Percentiles rank a stretch among this genome's conserved stretches.
phyloP scores from a whole-genome alignment of 192 early-diverging fungal species.

The Coemansia sp. region DNA sequence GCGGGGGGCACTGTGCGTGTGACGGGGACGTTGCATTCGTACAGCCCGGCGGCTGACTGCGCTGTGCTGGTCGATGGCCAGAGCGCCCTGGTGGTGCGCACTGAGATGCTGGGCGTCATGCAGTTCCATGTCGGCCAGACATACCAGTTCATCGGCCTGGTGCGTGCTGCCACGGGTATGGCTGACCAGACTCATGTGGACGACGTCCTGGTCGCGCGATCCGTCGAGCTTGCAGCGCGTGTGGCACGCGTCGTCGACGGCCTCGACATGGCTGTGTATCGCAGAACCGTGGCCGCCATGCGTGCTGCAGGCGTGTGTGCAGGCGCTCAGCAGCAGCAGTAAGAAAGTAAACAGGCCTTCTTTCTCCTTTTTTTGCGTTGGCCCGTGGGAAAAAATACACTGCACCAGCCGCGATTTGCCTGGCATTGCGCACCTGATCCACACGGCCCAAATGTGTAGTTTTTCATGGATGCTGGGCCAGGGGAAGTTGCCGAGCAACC shows the following conservation, averaged over 20 bases:
- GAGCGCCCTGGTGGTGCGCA: conserved; percentile 13
- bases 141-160: conserved; percentile 34
- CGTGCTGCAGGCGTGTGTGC: conserved; percentile 10
- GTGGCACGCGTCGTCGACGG: conserved; percentile 27
- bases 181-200: not conserved
- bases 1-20: conserved; percentile 18
- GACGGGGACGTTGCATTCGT: conserved; percentile 34
- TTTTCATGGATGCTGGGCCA: no score
- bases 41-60: conserved; percentile 13
- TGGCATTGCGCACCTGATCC: no score
- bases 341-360: no score
- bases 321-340: no score
- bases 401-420: no score
- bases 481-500: no score
- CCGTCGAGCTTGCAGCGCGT: conserved; percentile 21
- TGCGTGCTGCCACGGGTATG: not conserved
- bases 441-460: no score
- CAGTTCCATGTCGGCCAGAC: conserved; percentile 34
- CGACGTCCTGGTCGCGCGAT: conserved; percentile 14
- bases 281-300: conserved; percentile 25
- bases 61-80: conserved; percentile 22
- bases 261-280: conserved; percentile 28
- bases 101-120: conserved; percentile 24
- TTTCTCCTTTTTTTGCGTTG: not conserved
- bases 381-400: not conserved